Evolutionary conservation across 805 yeast genomes (phyloP).

Genomic region (Crinitomyces ghanaensis): DNA sequence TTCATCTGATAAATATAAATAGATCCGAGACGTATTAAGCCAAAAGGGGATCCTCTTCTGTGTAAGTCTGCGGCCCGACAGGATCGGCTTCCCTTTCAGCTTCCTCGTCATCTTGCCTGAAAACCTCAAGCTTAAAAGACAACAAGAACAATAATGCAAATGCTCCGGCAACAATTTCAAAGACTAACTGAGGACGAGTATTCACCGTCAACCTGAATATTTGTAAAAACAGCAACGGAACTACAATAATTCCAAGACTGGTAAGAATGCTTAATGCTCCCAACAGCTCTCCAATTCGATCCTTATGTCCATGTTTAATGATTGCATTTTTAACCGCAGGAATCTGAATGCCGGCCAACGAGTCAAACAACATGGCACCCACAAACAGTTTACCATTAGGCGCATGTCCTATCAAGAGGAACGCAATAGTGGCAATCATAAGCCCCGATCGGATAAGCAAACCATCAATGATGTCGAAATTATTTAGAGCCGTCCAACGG

Average conservation of each 20-base stretch:
- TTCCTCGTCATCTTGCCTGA: too few relatives aligned
- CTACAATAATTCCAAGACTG: constrained; percentile 13
- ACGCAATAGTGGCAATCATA: constrained; percentile 10
- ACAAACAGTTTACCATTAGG: constrained; percentile 11
- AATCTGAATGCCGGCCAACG: constrained; percentile 14
- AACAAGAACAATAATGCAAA: constrained; percentile 5
- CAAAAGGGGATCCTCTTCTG: too few relatives aligned
- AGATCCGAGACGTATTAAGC: too few relatives aligned
- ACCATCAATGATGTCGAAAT: constrained; percentile 15
- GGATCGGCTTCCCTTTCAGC: too few relatives aligned
- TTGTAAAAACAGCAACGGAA: constrained; percentile 12
- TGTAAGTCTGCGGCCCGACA: too few relatives aligned
- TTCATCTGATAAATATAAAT: too few relatives aligned
- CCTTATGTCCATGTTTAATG: constrained; percentile 17
- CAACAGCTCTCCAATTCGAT: constrained; percentile 17
- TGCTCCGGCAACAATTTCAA: constrained; percentile 13
- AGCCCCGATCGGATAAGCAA: constrained; percentile 14
- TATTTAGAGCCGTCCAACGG: constrained; percentile 3
- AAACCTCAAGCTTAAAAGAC: constrained; percentile 4
- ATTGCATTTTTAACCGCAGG: constrained; percentile 17
- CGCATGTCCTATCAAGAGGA: constrained; percentile 14
- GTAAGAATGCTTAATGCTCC: constrained; percentile 18
- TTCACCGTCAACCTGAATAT: constrained; percentile 14
- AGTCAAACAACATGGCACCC: constrained; percentile 10
- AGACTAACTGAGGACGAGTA: constrained; percentile 13